Base-by-base conservation (phyloP, 768 basidiomycete species). In the Termitomyces sp. region DNA sequence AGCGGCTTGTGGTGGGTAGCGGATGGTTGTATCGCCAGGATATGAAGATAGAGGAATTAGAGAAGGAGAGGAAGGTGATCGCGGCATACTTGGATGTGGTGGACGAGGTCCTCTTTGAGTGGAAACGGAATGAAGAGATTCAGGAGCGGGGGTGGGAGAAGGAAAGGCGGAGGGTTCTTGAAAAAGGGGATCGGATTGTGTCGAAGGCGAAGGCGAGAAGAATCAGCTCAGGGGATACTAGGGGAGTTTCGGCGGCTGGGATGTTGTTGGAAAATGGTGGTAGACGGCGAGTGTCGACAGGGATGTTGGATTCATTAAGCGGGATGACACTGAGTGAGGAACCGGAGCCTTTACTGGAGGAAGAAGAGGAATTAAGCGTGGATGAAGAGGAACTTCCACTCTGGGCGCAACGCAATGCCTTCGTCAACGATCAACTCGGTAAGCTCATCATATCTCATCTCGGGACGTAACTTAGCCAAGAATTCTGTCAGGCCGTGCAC, bases 11-110 rank as follows among this genome's bases (percentile, higher is more conserved):
- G 0, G 74, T 93, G 12, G 88, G 88, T 23, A 85, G 86, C 27
- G 91, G 91, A 5, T 93, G 91, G 89, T 64, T 93, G 51, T 94
- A 94, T 65, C 77, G 71, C 53, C 86, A 85, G 63, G 85, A 89
- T 61, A 63, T 91, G 52, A 68, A 62, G 15, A 68, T 86, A 31
- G 69, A 66, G 18, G 76, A 84, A 29, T 68, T 93, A 53, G 65
- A 36, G 59, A 81, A 76, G 65, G 89, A 92, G 66, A 72, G 80
- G 59, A 68, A 67, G 1, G 77, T 80, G 5, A 80, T 94, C 3
- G 66, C 68, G 35, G 66, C 71, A 45, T 94, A 93, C 66, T 64
- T 92, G 55, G 83, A 90, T 57, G 76, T 84, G n/a, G 91, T 92
- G 3, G 91, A 93, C 61, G 82, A 86, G 54, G 86, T 88, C 3